Evolutionary conservation across 2,329 filamentous ascomycete genomes (phyloP).

Genomic region (Orbilia brochopaga): DNA sequence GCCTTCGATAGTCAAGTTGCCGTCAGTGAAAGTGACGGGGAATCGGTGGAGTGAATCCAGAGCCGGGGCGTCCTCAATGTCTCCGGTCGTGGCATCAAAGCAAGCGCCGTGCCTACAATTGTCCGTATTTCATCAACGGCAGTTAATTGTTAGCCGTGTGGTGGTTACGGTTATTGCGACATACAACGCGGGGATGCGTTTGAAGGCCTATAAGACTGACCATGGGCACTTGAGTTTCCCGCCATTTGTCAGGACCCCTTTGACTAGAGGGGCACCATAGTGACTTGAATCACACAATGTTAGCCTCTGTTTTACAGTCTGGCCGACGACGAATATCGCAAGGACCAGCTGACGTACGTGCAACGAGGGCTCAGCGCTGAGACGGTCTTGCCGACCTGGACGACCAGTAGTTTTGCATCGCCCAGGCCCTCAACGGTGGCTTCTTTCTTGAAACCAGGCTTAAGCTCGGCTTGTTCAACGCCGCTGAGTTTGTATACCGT

Average conservation of each 20-base stretch:
- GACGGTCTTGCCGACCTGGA: slow-evolving; percentile 76
- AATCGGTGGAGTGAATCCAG: slow-evolving; percentile 85
- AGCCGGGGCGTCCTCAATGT: slow-evolving; percentile 93
- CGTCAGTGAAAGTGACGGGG: slow-evolving; percentile 78
- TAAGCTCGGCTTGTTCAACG: slow-evolving; percentile 73
- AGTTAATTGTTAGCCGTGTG: slow-evolving; percentile 2
- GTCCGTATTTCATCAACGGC: slow-evolving; percentile 16
- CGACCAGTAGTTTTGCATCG: slow-evolving; percentile 81
- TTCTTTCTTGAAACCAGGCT: slow-evolving; percentile 83
- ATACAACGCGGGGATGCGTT: slow-evolving; percentile 60
- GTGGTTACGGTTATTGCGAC: background rate
- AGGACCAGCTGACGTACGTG: slow-evolving; percentile 57
- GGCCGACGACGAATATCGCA: background rate
- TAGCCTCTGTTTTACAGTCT: background rate
- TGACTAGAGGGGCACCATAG: slow-evolving; percentile 87
- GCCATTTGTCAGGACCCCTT: slow-evolving; percentile 80
- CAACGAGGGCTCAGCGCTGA: slow-evolving; percentile 84
- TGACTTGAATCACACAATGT: slow-evolving; percentile 64
- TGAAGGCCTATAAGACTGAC: slow-evolving; percentile 69
- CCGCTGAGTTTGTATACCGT: slow-evolving; percentile 64
- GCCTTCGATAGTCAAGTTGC: slow-evolving; percentile 81
- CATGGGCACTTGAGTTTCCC: slow-evolving; percentile 91
- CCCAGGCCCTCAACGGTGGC: slow-evolving; percentile 89
- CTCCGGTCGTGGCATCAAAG: slow-evolving; percentile 86
- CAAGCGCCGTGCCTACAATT: slow-evolving; percentile 69